Base-by-base conservation (phyloP, 2,329 filamentous ascomycete genomes). In the Proliferodiscus dingleyae region DNA sequence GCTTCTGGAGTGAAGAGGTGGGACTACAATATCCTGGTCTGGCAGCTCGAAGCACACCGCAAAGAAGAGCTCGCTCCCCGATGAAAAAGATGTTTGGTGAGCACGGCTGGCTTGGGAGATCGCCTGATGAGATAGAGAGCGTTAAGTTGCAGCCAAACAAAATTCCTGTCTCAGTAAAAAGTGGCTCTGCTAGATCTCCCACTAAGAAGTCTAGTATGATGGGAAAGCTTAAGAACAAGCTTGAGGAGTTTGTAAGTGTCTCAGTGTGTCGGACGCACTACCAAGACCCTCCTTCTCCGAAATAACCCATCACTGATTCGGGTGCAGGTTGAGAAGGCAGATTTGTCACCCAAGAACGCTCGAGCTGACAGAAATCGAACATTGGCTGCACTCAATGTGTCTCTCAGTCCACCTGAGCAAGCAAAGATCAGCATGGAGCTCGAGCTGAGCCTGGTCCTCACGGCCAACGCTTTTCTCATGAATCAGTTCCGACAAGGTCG, bases 21-120 rank as follows among this genome's bases (percentile, higher is more conserved):
- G 32, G 28, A 23, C n/a, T n/a, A 16, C 22, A 37, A 21, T 33
- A 19, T 15, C 29, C 18, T 11, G 41, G 30, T 18, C 33, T n/a
- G 8, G 5, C 29, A 13, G 16, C 11, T n/a, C n/a, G n/a, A 9
- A 44, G 39, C 13, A 41, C 51, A 19, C 53, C 53, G 15, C 47
- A 54, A 19, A 59, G 57, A 42, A 45, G 61, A 37, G 58, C 60
- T 11, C 59, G 61, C 5, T 64, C 61, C 8, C 61, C 61, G 3
- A 61, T 62, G 58, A 64, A 64, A 39, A 63, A 61, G 45, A 56
- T 64, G 57, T 63, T 63, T 41, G 61, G 61, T 16, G 55, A 61
- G 34, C 45, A 57, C 39, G 61, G 61, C 13, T 64, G 58, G 56
- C 55, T 64, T 29, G 60, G 58, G 32, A 32, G 49, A 4, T 54